Evolutionary conservation across 2,329 filamentous ascomycete species (phyloP).

Genomic region (Bipolaris gigantea): DNA sequence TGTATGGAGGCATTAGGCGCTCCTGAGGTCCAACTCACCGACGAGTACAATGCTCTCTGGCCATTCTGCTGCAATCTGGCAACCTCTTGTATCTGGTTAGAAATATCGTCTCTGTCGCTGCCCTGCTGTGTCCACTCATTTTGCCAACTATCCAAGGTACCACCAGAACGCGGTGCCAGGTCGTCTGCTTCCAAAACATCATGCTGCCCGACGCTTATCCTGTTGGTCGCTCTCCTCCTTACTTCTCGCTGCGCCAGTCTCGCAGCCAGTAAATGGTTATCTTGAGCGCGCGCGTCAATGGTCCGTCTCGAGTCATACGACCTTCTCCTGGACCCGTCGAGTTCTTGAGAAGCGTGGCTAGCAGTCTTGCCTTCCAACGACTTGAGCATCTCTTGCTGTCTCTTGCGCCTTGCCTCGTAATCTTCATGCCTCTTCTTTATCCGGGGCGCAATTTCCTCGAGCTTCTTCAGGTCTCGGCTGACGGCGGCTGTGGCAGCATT

Average conservation of each 20-base stretch:
- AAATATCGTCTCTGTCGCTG: slow-evolving; percentile 53
- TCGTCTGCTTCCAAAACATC: slow-evolving; percentile 62
- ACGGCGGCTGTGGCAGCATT: slow-evolving; percentile 64
- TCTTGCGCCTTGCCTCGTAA: slow-evolving; percentile 29
- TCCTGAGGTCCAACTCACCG: slow-evolving; percentile 17
- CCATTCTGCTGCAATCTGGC: slow-evolving; percentile 42
- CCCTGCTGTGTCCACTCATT: slow-evolving; percentile 38
- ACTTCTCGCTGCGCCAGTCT: slow-evolving; percentile 43
- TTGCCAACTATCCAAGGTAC: slow-evolving; percentile 59
- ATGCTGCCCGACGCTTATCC: slow-evolving; percentile 59
- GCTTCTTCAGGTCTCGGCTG: slow-evolving; percentile 64
- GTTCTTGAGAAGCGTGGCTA: slow-evolving; percentile 21
- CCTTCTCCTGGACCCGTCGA: slow-evolving; percentile 27
- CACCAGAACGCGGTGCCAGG: slow-evolving; percentile 56
- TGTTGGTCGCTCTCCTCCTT: slow-evolving; percentile 36
- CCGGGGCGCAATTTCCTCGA: slow-evolving; percentile 78
- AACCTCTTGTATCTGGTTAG: slow-evolving; percentile 56
- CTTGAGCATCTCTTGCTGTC: slow-evolving; percentile 31
- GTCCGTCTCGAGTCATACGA: slow-evolving; percentile 33
- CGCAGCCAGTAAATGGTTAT: slow-evolving; percentile 38
- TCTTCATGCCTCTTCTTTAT: slow-evolving; percentile 71
- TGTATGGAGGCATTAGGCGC: not conserved
- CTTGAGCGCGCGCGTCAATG: slow-evolving; percentile 34
- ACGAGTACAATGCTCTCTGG: slow-evolving; percentile 27
- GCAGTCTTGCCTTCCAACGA: slow-evolving; percentile 28